phyloP scores from a whole-genome alignment of 2,329 filamentous ascomycete genomes.

The Rachicladosporium sp. region DNA sequence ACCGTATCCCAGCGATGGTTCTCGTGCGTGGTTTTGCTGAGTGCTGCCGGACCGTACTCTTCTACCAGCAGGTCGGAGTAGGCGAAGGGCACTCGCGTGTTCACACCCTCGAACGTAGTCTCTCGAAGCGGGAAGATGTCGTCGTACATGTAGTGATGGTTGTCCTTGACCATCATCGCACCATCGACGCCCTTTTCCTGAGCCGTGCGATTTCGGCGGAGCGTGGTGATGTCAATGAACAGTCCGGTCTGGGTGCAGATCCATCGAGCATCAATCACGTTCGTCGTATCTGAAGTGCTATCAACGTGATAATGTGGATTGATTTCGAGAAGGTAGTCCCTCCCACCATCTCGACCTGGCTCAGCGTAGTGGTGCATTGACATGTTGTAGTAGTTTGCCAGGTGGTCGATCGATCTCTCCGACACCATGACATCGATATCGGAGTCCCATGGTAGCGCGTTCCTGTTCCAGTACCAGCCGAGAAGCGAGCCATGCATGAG shows the following conservation, averaged over 20 bases:
- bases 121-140: constrained; percentile 47
- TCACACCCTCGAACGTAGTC: constrained; percentile 40
- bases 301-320: constrained; percentile 43
- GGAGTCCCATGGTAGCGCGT: constrained; percentile 50
- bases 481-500: constrained; percentile 51
- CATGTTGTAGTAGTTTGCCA: constrained; percentile 51
- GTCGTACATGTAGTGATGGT: constrained; percentile 39
- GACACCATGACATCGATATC: constrained; percentile 49
- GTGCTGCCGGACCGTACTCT: constrained; percentile 41
- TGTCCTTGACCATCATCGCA: constrained; percentile 45
- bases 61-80: constrained; percentile 42
- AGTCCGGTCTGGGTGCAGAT: constrained; percentile 47
- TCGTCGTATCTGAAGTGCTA: constrained; percentile 34
- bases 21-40: constrained; percentile 36
- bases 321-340: constrained; percentile 44
- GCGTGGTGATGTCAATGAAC: constrained; percentile 50
- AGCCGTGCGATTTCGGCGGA: constrained; percentile 35
- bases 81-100: constrained; percentile 44
- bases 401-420: constrained; percentile 41
- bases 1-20: constrained; percentile 29
- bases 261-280: constrained; percentile 50
- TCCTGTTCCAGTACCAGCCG: constrained; percentile 52
- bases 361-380: constrained; percentile 37
- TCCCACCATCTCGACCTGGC: constrained; percentile 9
- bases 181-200: constrained; percentile 27